Base-by-base conservation (phyloP, 805 yeast species). In the Yarrowia phangngaensis region DNA sequence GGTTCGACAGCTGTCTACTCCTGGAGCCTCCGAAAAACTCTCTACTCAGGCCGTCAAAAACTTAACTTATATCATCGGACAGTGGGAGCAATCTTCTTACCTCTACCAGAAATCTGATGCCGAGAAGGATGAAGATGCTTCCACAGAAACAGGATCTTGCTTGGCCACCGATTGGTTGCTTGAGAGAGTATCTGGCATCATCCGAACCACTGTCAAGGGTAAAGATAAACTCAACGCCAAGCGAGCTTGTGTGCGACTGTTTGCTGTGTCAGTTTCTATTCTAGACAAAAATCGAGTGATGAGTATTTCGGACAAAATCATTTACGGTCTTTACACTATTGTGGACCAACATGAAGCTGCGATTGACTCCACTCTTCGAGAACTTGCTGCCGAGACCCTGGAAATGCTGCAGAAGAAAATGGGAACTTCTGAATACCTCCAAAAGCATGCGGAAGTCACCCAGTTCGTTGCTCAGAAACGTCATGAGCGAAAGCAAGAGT, bases 1-100 rank as follows among this genome's bases (percentile, higher is more conserved):
- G 27, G 70, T 87, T 52, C 83, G 89, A 58, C 95, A 86, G 68
- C 66, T 90, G 38, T 78, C 83, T 19, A 95, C 96, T 2, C 92
- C 95, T 2, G 64, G 74, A 6, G 70, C 88, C 20, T 66, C 83
- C 4, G 80, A 79, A 45, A 75, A 72, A 0, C 68, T 87, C 50
- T 83, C 84, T 0, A 62, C 71, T 13, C 83, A 80, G 60, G 71
- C 76, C 20, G 78, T 83, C 16, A 84, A 82, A 62, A 81, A 82
- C 53, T 63, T 89, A 53, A 79, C 82, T 1, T 62, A 70, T 27
- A 70, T 86, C 22, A 69, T 81, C 6, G 72, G 73, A 64, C 65
- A 66, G 49, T 88, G 95, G 95, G 72, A 75, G 20, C 58, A 64
- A 17, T 61, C 70, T 4, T 52, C 69, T 9, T 69, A 76, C 0